Conservation (phyloP, 2,329 filamentous ascomycete species). For the Cladosporium sp. region DNA sequence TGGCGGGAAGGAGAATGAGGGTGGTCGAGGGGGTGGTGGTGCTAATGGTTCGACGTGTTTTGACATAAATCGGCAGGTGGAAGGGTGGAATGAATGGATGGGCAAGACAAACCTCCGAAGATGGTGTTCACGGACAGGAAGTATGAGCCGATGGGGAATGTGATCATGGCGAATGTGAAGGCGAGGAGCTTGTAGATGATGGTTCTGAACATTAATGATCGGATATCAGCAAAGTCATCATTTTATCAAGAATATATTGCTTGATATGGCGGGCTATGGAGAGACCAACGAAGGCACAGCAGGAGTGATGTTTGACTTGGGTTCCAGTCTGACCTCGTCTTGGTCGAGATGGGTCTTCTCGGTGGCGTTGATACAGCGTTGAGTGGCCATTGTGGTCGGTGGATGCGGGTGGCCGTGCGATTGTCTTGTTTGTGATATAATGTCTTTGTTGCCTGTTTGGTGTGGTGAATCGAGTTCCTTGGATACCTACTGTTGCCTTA, state of each 20-base stretch:
- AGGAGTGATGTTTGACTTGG: slow-evolving; percentile 71
- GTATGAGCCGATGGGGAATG: slow-evolving; percentile 83
- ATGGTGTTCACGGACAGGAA: slow-evolving; percentile 75
- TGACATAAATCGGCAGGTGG: too few species aligned
- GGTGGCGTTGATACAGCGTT: slow-evolving; percentile 57
- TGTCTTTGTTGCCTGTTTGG: background rate
- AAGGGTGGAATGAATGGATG: background rate
- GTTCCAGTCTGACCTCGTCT: slow-evolving; percentile 34
- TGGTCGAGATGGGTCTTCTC: slow-evolving; percentile 64
- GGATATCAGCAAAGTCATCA: background rate
- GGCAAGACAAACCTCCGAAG: slow-evolving; percentile 65
- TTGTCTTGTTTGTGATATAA: background rate
- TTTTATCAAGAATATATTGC: background rate
- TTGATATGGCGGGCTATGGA: background rate
- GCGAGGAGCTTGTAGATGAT: slow-evolving; percentile 88
- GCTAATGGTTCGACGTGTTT: background rate
- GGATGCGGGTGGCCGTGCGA: background rate
- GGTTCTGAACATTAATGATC: slow-evolving; percentile 51
- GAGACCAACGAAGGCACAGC: slow-evolving; percentile 73
- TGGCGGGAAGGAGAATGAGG: background rate
- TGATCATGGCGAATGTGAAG: slow-evolving; percentile 90
- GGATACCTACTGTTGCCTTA: background rate
- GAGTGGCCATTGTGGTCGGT: slow-evolving; percentile 14
- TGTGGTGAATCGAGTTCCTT: background rate
- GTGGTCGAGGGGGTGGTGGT: background rate